Percentiles rank a stretch among this genome's conserved stretches.
Conservation (phyloP, 2,329 filamentous ascomycete species). For the Venturia nashicola region DNA sequence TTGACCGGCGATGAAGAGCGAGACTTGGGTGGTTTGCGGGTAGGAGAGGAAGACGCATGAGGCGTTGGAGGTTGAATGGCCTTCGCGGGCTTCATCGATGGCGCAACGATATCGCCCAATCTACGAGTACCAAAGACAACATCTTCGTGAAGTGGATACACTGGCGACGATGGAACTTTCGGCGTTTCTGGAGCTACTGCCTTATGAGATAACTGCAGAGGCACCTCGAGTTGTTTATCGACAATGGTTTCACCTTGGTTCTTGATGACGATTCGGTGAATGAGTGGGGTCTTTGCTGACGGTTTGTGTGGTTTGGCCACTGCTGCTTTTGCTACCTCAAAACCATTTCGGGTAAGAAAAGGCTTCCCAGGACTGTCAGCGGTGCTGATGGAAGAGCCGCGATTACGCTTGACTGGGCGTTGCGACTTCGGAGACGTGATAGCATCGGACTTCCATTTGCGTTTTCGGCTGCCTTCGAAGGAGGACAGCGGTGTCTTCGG, state of each 20-base stretch:
- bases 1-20: slow-evolving; percentile 13
- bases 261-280: slow-evolving; percentile 15
- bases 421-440: background rate
- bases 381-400: background rate
- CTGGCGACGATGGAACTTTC: background rate
- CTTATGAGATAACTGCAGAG: slow-evolving; percentile 10
- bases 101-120: background rate
- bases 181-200: background rate
- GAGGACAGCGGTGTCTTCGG: slow-evolving; percentile 4
- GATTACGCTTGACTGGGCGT: slow-evolving; percentile 4
- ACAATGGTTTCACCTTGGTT: slow-evolving; percentile 13
- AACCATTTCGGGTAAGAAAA: slow-evolving; percentile 13
- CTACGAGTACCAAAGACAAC: slow-evolving; percentile 1
- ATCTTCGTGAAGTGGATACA: slow-evolving; percentile 7
- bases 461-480: background rate
- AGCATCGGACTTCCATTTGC: slow-evolving; percentile 5
- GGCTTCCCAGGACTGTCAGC: slow-evolving; percentile 14
- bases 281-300: slow-evolving; percentile 10
- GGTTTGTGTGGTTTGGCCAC: background rate
- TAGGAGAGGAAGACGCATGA: background rate
- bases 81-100: background rate
- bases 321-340: background rate
- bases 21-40: background rate
- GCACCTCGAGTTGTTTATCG: slow-evolving; percentile 14
- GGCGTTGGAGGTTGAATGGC: background rate